Base-by-base conservation (phyloP, 768 basidiomycete species). In the Kwoniella europaea region DNA sequence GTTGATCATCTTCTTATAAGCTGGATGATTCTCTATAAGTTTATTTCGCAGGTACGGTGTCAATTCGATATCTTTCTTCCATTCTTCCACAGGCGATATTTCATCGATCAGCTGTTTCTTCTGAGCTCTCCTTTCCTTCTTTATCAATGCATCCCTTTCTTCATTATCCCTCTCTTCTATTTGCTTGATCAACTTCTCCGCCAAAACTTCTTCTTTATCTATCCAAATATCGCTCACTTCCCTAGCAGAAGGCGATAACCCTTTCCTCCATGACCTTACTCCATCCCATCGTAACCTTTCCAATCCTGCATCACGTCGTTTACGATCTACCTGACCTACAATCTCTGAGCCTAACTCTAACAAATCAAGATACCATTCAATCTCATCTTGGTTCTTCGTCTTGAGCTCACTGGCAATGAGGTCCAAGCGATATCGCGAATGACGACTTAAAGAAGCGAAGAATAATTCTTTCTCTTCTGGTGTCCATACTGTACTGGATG, bases 361-460 rank as follows among this genome's bases (percentile, higher is more conserved):
- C 18, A 85, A 72, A 43, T 88, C 86, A 71, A 94, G 82, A 76
- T 92, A 93, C 29, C 86, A 82, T 70, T 88, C 88, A 20, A 94
- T 90, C 69, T 94, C 91, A 61, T 87, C 82, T 10, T 87, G 85
- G 15, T 86, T 88, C 84, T 91, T 92, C 22, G 90, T 89, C 69
- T 86, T 85, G n/a, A 93, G 84, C 60, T 87, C 87, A 5, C 84
- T 86, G 0, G 91, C 89, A 61, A 94, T 90, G 58, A 93, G 86
- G 81, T 94, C 93, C 0, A 92, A 91, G 22, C 91, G 85, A 54
- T 91, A 86, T 27, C 91, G 87, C 20, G 92, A 93, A 82, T 91
- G 85, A 1, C 89, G 80, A 29, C 87, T 83, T 22, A 94, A 82
- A 0, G 87, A 90, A 80, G 88, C 90, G 81, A 93, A 94, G 83